These are phyloP conservation scores for Lachancea thermotolerans DNA, from an alignment of 805 yeast genomes.

Conservation along the genomic window DNA sequence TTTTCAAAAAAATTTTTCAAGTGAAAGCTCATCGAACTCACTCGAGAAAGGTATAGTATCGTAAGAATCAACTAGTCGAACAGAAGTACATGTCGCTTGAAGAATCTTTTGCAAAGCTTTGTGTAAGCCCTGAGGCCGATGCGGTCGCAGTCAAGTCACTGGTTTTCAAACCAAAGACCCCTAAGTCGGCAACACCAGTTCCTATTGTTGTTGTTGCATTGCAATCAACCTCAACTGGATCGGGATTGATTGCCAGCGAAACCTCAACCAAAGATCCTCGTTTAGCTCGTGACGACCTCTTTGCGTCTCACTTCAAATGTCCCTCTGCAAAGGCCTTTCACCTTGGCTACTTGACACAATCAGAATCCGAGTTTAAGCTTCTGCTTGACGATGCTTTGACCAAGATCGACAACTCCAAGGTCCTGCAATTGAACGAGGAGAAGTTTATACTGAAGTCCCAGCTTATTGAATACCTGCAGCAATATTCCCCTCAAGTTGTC, in stretches of 20 bases:
- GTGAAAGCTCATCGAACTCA: not conserved
- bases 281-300: conserved; percentile 76
- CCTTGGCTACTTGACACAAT: conserved; percentile 35
- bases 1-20: not conserved
- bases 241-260: conserved; percentile 54
- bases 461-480: conserved; percentile 32
- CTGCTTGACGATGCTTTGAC: conserved; percentile 32
- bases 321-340: conserved; percentile 28
- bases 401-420: conserved; percentile 31
- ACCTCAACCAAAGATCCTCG: conserved; percentile 79
- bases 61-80: not conserved
- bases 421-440: conserved; percentile 24
- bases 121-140: conserved; percentile 50
- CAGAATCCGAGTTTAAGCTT: conserved; percentile 24
- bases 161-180: conserved; percentile 87
- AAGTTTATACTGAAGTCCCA: conserved; percentile 22
- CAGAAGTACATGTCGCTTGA: conserved; percentile 50
- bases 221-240: conserved; percentile 62
- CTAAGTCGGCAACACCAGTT: conserved; percentile 69
- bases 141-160: conserved; percentile 61
- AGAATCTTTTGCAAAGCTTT: conserved; percentile 59
- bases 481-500: conserved; percentile 40
- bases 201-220: conserved; percentile 79
- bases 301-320: conserved; percentile 43
- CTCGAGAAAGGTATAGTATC: too few species aligned